A percentile compares a stretch with the other conserved stretches of the same genome.
phyloP scores from a whole-genome alignment of 352 stramenopile genomes.

The Phytopythium litorale region DNA sequence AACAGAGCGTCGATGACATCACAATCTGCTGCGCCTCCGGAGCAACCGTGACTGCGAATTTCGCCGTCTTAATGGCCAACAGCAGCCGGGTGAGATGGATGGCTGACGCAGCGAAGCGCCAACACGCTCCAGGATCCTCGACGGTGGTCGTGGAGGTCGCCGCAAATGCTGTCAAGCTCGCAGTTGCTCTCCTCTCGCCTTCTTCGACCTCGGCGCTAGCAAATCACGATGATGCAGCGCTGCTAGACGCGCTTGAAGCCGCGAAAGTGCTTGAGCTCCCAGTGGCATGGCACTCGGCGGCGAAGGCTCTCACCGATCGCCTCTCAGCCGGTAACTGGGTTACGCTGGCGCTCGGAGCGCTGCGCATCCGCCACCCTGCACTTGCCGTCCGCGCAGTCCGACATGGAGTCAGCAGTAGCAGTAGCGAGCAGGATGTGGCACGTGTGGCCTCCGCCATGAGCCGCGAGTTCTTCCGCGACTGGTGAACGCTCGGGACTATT shows the following conservation, averaged over 20 bases:
- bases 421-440: neutral
- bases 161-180: neutral
- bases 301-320: conserved; percentile 21
- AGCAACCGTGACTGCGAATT: neutral
- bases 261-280: conserved; percentile 13
- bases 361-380: conserved; percentile 26
- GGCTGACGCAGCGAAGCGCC: neutral
- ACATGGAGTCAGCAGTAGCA: conserved; percentile 10
- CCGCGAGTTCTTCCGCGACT: conserved; percentile 8
- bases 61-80: neutral
- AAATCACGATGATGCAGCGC: conserved; percentile 7
- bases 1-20: neutral
- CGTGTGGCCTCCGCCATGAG: neutral
- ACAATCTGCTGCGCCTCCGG: neutral
- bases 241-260: conserved; percentile 22
- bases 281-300: conserved; percentile 35
- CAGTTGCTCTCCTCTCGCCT: neutral
- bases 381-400: conserved; percentile 31
- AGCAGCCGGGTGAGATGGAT: neutral
- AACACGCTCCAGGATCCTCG: neutral
- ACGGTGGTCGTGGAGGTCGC: neutral
- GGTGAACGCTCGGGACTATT: neutral
- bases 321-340: conserved; percentile 28
- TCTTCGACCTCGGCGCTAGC: conserved; percentile 1
- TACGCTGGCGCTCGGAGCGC: conserved; percentile 20